Percentiles rank a stretch among this genome's conserved stretches.
phyloP scores from a whole-genome alignment of 164 flowering plant genomes.

The Magnolia changhungtana region DNA sequence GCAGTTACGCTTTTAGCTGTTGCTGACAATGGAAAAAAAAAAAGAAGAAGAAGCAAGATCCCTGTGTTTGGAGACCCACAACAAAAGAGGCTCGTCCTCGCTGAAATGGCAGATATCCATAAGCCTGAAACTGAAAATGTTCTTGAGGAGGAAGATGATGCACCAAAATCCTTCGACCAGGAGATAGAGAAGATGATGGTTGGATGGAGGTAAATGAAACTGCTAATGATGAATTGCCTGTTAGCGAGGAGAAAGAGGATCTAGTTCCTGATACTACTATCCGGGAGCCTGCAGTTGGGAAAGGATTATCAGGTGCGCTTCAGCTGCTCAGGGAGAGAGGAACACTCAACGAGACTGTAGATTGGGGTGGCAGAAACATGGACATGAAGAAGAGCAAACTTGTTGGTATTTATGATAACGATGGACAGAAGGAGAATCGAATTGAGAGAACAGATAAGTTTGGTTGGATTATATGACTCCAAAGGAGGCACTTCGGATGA shows the following conservation, averaged over 20 bases:
- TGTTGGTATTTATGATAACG: conserved; percentile 69
- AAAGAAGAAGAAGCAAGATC: conserved; percentile 9
- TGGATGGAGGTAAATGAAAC: conserved; percentile 64
- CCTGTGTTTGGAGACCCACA: conserved; percentile 36
- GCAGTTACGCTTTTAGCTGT: conserved; percentile 64
- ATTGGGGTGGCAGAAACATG: conserved; percentile 99
- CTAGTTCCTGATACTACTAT: conserved; percentile 64
- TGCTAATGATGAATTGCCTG: conserved; percentile 38
- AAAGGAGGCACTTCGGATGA: conserved; percentile 81
- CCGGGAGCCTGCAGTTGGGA: conserved; percentile 81
- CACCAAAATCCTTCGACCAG: conserved; percentile 41
- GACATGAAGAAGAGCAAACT: conserved; percentile 98
- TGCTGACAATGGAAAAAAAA: conserved; percentile 21
- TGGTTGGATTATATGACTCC: conserved; percentile 94
- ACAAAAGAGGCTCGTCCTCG: conserved; percentile 73
- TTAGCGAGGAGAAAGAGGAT: conserved; percentile 45
- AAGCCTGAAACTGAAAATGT: conserved; percentile 71
- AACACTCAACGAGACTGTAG: conserved; percentile 84
- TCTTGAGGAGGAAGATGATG: conserved; percentile 92
- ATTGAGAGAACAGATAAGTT: conserved; percentile 91
- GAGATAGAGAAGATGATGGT: conserved; percentile 59
- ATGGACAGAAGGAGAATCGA: conserved; percentile 62
- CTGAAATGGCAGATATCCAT: conserved; percentile 78
- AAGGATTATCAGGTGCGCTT: conserved; percentile 83
- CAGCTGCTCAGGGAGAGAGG: conserved; percentile 85